These are phyloP conservation scores for Coniochaeta sp. DNA, from an alignment of 2,329 filamentous ascomycete genomes.

Conservation along the genomic window DNA sequence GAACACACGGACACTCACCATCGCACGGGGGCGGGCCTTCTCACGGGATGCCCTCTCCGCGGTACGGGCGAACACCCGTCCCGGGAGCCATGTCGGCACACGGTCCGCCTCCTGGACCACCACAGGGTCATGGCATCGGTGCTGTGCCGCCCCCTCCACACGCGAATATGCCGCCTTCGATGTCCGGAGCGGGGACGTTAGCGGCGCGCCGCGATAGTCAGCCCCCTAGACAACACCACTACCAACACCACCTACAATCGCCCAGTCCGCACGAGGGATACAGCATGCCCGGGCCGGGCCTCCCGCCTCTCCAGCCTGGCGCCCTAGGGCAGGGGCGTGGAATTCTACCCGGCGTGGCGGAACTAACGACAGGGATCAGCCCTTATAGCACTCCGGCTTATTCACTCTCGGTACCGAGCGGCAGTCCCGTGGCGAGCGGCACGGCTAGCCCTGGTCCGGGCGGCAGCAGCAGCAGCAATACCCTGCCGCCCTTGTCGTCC, in stretches of 20 bases:
- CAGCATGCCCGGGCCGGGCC: conserved; percentile 27
- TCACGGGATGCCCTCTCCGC: conserved; percentile 29
- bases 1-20: conserved; percentile 34
- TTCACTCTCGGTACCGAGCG: conserved; percentile 30
- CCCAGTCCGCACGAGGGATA: background rate
- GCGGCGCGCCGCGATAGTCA: conserved; percentile 34
- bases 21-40: conserved; percentile 36
- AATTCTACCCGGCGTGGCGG: conserved; percentile 52
- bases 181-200: conserved; percentile 26
- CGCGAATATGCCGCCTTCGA: conserved; percentile 15
- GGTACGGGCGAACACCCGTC: conserved; percentile 28
- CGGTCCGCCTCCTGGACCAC: background rate
- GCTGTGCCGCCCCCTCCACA: conserved; percentile 6
- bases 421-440: conserved; percentile 28
- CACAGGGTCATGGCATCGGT: background rate
- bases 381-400: conserved; percentile 53
- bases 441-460: conserved; percentile 29
- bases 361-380: conserved; percentile 56
- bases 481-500: conserved; percentile 23
- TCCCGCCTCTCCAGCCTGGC: conserved; percentile 44
- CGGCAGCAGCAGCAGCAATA: conserved; percentile 15
- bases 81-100: background rate
- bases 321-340: conserved; percentile 6
- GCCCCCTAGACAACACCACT: conserved; percentile 24
- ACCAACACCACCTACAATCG: conserved; percentile 23